Evolutionary conservation across 2,329 filamentous ascomycete genomes (phyloP).

Genomic region (Nemania sp.): DNA sequence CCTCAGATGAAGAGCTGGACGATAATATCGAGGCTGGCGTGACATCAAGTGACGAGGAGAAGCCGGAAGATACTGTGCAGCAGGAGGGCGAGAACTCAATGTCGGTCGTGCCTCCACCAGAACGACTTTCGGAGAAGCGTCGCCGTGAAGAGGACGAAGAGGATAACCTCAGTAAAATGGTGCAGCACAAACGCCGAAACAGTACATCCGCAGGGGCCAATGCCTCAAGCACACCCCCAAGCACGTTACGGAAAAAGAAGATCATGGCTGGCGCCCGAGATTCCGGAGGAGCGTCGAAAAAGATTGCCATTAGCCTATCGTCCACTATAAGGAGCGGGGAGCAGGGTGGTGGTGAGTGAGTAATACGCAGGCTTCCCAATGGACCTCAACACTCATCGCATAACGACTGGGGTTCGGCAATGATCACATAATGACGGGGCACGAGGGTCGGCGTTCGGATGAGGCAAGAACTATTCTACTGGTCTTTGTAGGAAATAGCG

Average conservation of each 20-base stretch:
- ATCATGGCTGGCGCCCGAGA: constrained; percentile 49
- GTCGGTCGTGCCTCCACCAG: constrained; percentile 64
- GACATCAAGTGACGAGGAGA: constrained; percentile 40
- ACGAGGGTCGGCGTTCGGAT: constrained; percentile 39
- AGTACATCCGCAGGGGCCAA: constrained; percentile 56
- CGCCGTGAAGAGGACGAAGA: constrained; percentile 92
- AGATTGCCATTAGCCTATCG: constrained; percentile 64
- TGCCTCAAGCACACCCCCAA: constrained; percentile 41
- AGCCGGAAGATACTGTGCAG: constrained; percentile 38
- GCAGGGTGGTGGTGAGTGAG: constrained; percentile 24
- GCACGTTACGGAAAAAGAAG: constrained; percentile 51
- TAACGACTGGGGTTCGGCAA: constrained; percentile 30
- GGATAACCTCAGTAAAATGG: constrained; percentile 85
- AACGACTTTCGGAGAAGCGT: constrained; percentile 85
- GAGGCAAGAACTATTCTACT: constrained; percentile 30
- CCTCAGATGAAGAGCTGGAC: constrained; percentile 83
- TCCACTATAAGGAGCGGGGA: constrained; percentile 46
- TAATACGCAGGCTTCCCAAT: constrained; percentile 14
- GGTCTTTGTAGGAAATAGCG: constrained; percentile 32
- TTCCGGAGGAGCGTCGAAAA: constrained; percentile 50
- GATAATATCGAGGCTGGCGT: constrained; percentile 62
- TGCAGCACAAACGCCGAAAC: constrained; percentile 66
- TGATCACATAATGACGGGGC: constrained; percentile 34
- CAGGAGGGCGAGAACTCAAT: constrained; percentile 43
- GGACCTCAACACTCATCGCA: constrained; percentile 23